These are phyloP conservation scores for Pseudozyma tsukubaensis DNA, from an alignment of 1,284 basidiomycete species.

Conservation along the genomic window DNA sequence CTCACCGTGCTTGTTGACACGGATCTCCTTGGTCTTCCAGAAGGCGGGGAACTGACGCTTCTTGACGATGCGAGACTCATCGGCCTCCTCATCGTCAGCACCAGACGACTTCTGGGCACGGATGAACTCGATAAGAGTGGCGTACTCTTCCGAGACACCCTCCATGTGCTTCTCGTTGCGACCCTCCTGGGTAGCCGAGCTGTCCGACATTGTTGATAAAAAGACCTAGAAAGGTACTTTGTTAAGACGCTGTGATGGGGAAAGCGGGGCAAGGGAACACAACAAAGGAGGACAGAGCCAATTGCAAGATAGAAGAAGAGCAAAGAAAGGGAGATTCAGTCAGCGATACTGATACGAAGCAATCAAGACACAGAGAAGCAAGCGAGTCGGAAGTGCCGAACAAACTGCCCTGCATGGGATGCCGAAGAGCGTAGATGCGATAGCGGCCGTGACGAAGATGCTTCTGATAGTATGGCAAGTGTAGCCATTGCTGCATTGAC, in stretches of 20 bases:
- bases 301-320: background rate
- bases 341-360: background rate
- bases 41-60: constrained; percentile 62
- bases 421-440: background rate
- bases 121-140: constrained; percentile 64
- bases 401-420: background rate
- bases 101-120: constrained; percentile 55
- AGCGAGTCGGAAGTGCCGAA: background rate
- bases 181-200: constrained; percentile 55
- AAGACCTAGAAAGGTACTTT: constrained; percentile 4
- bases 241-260: constrained; percentile 6
- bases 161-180: constrained; percentile 42
- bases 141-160: constrained; percentile 64
- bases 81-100: constrained; percentile 57
- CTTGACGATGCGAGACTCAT: constrained; percentile 62
- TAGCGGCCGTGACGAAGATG: background rate
- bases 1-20: constrained; percentile 69
- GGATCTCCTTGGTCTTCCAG: constrained; percentile 66
- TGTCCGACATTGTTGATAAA: constrained; percentile 46
- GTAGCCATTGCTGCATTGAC: background rate
- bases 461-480: no score
- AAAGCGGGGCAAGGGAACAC: background rate
- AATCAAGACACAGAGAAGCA: background rate
- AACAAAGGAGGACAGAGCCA: background rate
- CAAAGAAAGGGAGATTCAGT: background rate